Base-by-base conservation (phyloP, 495 filamentous ascomycete species). In the Lineolata rhizophorae region DNA sequence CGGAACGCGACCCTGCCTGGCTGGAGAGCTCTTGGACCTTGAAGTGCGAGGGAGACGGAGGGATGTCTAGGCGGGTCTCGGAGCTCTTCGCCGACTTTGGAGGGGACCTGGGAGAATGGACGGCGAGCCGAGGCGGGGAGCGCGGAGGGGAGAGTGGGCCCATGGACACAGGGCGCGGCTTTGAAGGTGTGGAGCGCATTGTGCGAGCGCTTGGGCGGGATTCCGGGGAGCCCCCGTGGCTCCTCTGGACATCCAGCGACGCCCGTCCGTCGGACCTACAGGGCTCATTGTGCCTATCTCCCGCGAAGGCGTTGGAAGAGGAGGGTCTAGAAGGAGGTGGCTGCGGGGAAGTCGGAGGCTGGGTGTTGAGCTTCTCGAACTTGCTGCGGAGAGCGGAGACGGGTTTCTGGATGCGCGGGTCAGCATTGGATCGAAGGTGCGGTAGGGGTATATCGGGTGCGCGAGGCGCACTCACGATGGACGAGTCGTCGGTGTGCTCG, bases 301-400 rank as follows among this genome's bases (percentile, higher is more conserved):
- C n/a, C n/a, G n/a, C n/a, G n/a, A n/a, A n/a, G n/a, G n/a, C n/a
- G n/a, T n/a, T n/a, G n/a, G 34, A 5, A 21, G 16, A 21, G 6
- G 27, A 13, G 25, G 43, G 27, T n/a, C 6, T 30, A 6, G 28
- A 17, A 30, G 28, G 6, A 12, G 40, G 12, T 27, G 35, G 37
- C 18, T 43, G 39, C 18, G 34, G 18, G n/a, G n/a, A n/a, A n/a
- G n/a, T n/a, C n/a, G n/a, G n/a, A 28, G 6, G 22, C 22, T 6
- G n/a, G 6, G 62, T 55, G 40, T 72, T 64, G 49, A 92, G 71
- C 35, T 76, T 76, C 60, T 97, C 87, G 46, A 97, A 97, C 48
- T 85, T 76, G 26, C 83, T 87, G 29, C 80, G 66, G 20, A 95
- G 60, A 28, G 85, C 91, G 26, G 87, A 97, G 17, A 97, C 87